phyloP scores from a whole-genome alignment of 2,329 filamentous ascomycete genomes.

The Fusarium decemcellulare region DNA sequence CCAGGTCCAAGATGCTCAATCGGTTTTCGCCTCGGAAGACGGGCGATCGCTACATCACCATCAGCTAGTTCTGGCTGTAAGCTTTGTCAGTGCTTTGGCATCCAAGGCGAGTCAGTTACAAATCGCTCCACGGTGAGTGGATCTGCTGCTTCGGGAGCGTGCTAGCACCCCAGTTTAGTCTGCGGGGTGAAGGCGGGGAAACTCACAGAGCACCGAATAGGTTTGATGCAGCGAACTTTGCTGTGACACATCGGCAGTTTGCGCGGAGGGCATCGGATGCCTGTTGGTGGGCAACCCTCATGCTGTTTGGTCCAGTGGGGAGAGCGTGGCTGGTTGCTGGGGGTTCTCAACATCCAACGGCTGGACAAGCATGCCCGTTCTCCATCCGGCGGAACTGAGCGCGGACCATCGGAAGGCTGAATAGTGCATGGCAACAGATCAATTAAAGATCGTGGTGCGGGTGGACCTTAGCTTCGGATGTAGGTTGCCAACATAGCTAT shows the following conservation, averaged over 20 bases:
- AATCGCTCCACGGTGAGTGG: not conserved
- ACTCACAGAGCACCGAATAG: not conserved
- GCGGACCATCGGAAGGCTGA: no score
- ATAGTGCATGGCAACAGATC: no score
- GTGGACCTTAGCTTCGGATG: not conserved
- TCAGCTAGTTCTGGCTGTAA: not conserved
- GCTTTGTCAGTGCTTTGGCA: not conserved
- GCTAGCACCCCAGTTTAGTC: not conserved
- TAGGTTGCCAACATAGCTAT: not conserved
- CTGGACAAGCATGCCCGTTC: not conserved
- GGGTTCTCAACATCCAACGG: not conserved
- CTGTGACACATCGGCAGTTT: not conserved
- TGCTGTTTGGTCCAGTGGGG: not conserved
- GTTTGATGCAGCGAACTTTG: not conserved
- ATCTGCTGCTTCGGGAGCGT: not conserved
- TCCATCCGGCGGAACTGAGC: not conserved
- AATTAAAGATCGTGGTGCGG: no score
- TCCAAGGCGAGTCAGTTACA: not conserved
- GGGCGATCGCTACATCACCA: not conserved
- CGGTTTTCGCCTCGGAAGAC: conserved; percentile 6
- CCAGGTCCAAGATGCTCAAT: not conserved
- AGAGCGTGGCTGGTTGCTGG: not conserved
- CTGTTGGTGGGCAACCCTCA: not conserved
- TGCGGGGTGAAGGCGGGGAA: conserved; percentile 9
- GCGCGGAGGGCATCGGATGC: not conserved